Evolutionary conservation across 768 basidiomycete species (phyloP).

Genomic region (Russula abietina): DNA sequence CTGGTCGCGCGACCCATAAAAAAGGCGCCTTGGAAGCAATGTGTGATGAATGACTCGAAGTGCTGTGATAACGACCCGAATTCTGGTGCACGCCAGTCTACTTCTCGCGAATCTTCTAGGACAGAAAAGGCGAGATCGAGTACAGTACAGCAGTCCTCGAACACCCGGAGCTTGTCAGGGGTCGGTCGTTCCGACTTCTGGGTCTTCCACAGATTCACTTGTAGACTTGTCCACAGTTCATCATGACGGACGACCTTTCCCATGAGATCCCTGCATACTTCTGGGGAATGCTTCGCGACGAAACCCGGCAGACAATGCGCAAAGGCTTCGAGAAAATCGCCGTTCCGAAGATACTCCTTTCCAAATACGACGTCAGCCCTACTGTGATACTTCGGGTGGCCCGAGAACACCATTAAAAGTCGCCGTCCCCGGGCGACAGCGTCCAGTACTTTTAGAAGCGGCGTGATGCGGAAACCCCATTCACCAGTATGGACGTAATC

Average conservation of each 20-base stretch:
- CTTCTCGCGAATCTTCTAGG: conserved; percentile 3
- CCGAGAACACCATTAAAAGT: not conserved
- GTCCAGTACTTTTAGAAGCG: conserved; percentile 11
- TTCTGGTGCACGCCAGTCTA: conserved; percentile 15
- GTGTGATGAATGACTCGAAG: conserved; percentile 7
- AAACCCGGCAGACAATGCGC: conserved; percentile 6
- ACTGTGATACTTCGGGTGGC: not conserved
- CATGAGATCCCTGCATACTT: not conserved
- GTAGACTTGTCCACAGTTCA: conserved; percentile 11
- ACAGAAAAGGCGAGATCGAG: conserved; percentile 1
- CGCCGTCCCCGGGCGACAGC: not conserved
- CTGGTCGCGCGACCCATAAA: conserved; percentile 1
- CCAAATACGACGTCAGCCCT: not conserved
- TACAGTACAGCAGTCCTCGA: conserved; percentile 7
- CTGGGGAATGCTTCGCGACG: not conserved
- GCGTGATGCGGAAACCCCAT: conserved; percentile 5
- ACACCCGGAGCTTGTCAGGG: conserved; percentile 6
- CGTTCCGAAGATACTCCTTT: not conserved
- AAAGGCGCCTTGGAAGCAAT: conserved; percentile 5
- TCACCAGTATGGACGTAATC: not conserved
- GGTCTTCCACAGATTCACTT: conserved; percentile 8
- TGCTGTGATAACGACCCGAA: conserved; percentile 9
- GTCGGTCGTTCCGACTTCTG: conserved; percentile 4
- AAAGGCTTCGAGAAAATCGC: not conserved
- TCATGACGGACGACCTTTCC: conserved; percentile 1